Evolutionary conservation across 805 yeast species (phyloP).

Genomic region (Dipodascus geniculatus): DNA sequence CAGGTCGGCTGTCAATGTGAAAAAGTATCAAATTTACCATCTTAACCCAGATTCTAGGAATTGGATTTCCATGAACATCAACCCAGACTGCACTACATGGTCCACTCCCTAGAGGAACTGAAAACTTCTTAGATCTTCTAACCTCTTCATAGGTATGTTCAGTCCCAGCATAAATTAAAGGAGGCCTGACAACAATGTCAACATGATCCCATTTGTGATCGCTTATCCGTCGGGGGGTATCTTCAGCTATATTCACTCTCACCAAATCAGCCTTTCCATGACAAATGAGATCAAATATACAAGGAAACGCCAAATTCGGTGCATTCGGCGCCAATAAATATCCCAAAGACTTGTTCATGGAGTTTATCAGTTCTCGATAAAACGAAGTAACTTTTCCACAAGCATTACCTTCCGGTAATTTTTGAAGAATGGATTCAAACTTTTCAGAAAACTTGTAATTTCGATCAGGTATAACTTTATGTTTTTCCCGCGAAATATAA

Average conservation of each 20-base stretch:
- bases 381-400: slow-evolving; percentile 20
- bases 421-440: slow-evolving; percentile 34
- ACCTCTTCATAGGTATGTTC: background rate
- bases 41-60: background rate
- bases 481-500: slow-evolving; percentile 20
- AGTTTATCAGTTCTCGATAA: background rate
- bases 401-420: slow-evolving; percentile 33
- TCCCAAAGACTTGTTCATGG: slow-evolving; percentile 33
- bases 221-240: background rate
- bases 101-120: background rate
- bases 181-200: background rate
- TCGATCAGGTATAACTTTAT: slow-evolving; percentile 29
- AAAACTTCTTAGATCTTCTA: background rate
- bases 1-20: background rate
- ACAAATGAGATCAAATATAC: slow-evolving; percentile 45
- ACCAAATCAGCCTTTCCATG: slow-evolving; percentile 31
- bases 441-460: slow-evolving; percentile 48
- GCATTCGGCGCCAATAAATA: slow-evolving; percentile 38
- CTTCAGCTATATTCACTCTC: slow-evolving; percentile 34
- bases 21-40: background rate
- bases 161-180: background rate
- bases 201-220: background rate
- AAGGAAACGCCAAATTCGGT: slow-evolving; percentile 52
- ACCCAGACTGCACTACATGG: background rate
- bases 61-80: background rate